Evolutionary conservation across 106 monocot genomes (phyloP), one percentile per base, ranked within the genome.

Genomic region (Apostasia shenzhenica): DNA sequence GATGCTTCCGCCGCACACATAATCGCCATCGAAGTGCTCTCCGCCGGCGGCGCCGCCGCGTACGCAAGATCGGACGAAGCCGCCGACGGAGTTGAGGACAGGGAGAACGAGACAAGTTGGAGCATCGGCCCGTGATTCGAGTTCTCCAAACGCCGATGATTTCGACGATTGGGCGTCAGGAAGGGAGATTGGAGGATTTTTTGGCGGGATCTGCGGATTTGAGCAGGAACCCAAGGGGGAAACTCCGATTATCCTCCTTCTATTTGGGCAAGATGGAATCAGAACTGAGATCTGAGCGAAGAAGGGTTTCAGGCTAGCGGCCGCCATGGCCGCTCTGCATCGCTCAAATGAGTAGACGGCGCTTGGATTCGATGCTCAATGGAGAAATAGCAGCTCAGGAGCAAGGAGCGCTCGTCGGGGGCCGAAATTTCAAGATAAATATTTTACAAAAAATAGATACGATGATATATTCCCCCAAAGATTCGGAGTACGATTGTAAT

Each of bases 321-420:
- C 48, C 39, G 69, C 78, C 79, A 79, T 79, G 71, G 83, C 67
- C 59, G 74, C 69, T 58, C 68, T 41, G 74, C 78, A 75, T 78
- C 74, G 69, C 77, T 26, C 26, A 26, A 26, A 26, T 26, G 26
- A 26, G 26, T 26, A 26, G 26, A 26, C 26, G 26, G 26, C 26
- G 26, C 26, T 26, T 26, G 26, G 26, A 26, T 26, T 26, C 26
- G 26, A 26, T 26, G 26, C 26, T 26, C 26, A 26, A 26, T 26
- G 26, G 26, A 26, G 26, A 0, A 26, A 26, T 26, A 26, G 26
- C 26, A 26, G 26, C 26, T 26, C 26, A 26, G 26, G 26, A 26
- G 26, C 26, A 26, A 26, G 26, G 26, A 26, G 26, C 26, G 26
- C 26, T 26, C 26, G 26, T 0, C 26, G 26, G 26, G 26, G 26